Percentiles rank a stretch among this genome's conserved stretches.
These are phyloP conservation scores for Aphanoascus verrucosus DNA, from an alignment of 2,329 filamentous ascomycete genomes.

Conservation along the genomic window DNA sequence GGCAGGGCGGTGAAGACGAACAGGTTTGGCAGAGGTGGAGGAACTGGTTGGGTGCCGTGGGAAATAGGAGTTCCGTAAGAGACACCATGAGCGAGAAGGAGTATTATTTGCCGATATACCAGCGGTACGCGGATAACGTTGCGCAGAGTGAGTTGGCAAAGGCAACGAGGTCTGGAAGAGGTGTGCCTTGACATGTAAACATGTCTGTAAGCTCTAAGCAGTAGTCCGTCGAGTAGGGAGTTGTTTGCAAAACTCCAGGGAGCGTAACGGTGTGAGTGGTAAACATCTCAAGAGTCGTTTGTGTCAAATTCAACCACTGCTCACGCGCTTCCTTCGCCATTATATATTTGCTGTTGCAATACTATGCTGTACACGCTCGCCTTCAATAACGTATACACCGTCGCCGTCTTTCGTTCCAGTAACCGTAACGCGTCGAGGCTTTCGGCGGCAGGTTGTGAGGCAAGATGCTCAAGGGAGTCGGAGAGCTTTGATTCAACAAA, in stretches of 20 bases:
- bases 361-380: conserved; percentile 98
- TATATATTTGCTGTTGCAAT: conserved; percentile 88
- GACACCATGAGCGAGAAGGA: conserved; percentile 59
- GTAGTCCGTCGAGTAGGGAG: not conserved
- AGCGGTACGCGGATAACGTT: conserved; percentile 54
- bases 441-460: conserved; percentile 61
- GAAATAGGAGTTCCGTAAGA: conserved; percentile 50
- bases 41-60: conserved; percentile 52
- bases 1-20: conserved; percentile 44
- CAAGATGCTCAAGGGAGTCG: conserved; percentile 42
- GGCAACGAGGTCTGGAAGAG: conserved; percentile 52
- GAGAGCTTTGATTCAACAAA: conserved; percentile 21
- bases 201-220: not conserved
- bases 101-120: conserved; percentile 58
- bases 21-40: conserved; percentile 54
- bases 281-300: not conserved
- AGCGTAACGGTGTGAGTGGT: no score
- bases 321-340: conserved; percentile 30
- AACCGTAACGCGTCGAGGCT: conserved; percentile 69
- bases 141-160: conserved; percentile 46
- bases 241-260: no score
- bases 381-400: conserved; percentile 92
- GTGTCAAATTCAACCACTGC: conserved; percentile 23
- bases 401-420: conserved; percentile 83
- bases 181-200: conserved; percentile 31